phyloP scores from a whole-genome alignment of 306 rosid genomes.

The Malus sylvestris region DNA sequence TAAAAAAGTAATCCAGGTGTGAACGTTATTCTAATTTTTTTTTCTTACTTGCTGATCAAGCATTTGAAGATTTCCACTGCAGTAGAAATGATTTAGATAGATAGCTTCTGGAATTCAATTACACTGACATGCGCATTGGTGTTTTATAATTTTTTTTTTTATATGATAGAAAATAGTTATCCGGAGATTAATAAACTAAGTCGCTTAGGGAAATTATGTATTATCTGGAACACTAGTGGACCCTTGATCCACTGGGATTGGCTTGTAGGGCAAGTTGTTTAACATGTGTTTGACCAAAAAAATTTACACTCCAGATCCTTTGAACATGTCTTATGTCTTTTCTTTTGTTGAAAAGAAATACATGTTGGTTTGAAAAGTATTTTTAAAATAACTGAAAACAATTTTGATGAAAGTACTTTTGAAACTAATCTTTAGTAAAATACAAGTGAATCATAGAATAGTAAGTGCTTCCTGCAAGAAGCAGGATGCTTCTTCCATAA shows the following conservation, averaged over 20 bases:
- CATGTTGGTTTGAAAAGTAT: no score
- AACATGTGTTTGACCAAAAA: slow-evolving; percentile 5
- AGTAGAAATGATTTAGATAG: neutral
- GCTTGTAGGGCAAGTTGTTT: neutral
- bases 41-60: neutral
- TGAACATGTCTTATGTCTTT: slow-evolving; percentile 1
- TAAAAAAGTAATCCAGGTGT: neutral
- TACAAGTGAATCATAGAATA: no score
- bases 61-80: neutral
- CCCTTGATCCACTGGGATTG: neutral
- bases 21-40: no score
- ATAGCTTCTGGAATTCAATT: neutral
- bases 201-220: neutral
- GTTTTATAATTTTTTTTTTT: neutral
- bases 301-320: neutral
- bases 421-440: no score
- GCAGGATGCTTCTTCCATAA: no score
- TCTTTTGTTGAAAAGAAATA: neutral
- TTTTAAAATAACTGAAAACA: no score
- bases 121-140: neutral
- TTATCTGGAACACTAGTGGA: neutral
- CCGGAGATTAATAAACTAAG: neutral
- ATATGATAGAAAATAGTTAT: neutral
- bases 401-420: no score
- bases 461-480: no score